phyloP scores from a whole-genome alignment of 2,329 filamentous ascomycete species.

The Seiridium cupressi region DNA sequence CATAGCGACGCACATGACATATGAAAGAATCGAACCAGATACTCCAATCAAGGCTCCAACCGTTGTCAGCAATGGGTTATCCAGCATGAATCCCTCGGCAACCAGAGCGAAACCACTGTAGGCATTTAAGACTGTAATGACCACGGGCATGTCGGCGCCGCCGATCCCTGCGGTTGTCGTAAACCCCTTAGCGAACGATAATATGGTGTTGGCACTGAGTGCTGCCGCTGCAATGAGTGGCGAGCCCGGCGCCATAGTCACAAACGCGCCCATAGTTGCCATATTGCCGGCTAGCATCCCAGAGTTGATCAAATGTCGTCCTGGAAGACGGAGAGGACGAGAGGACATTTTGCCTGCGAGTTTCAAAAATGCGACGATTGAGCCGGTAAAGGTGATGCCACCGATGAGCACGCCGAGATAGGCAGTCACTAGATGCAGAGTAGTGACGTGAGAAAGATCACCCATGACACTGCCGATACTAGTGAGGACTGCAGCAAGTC shows the following conservation, averaged over 20 bases:
- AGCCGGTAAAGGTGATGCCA: slow-evolving; percentile 88
- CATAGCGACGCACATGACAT: slow-evolving; percentile 88
- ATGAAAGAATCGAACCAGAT: slow-evolving; percentile 83
- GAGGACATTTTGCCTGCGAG: slow-evolving; percentile 81
- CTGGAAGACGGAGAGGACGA: slow-evolving; percentile 68
- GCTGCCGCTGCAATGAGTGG: slow-evolving; percentile 78
- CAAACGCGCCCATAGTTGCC: slow-evolving; percentile 80
- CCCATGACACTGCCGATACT: slow-evolving; percentile 85
- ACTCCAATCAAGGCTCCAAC: slow-evolving; percentile 87
- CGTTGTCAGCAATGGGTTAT: slow-evolving; percentile 80
- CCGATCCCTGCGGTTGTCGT: slow-evolving; percentile 88
- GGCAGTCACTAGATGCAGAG: slow-evolving; percentile 79
- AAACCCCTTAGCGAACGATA: slow-evolving; percentile 84
- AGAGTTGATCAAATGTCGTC: slow-evolving; percentile 73
- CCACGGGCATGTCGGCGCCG: slow-evolving; percentile 91
- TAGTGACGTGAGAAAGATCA: slow-evolving; percentile 67
- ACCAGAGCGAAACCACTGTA: slow-evolving; percentile 90
- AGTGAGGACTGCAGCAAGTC: slow-evolving; percentile 82
- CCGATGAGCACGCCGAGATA: slow-evolving; percentile 85
- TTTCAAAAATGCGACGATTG: slow-evolving; percentile 86
- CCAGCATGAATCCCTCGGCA: slow-evolving; percentile 87
- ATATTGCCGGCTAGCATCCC: slow-evolving; percentile 73
- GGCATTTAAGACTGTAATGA: slow-evolving; percentile 86
- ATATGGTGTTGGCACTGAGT: slow-evolving; percentile 69
- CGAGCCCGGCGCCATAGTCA: slow-evolving; percentile 77